These are phyloP conservation scores for Tetrapyrgos nigripes DNA, from an alignment of 1,284 basidiomycete genomes.

Conservation along the genomic window DNA sequence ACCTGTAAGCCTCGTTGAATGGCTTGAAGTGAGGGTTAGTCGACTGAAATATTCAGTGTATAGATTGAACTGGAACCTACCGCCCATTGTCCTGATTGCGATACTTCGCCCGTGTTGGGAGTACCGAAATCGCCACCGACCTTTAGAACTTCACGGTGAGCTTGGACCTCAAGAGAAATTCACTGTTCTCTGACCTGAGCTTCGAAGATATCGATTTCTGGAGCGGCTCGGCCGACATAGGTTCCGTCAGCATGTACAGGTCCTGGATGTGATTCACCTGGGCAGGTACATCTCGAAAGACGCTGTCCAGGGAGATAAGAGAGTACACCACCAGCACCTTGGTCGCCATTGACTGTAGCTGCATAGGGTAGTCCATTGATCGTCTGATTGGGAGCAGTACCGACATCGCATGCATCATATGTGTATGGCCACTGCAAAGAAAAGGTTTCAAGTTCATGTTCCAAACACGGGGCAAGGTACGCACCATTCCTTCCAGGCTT, in stretches of 20 bases:
- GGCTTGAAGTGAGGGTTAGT: slow-evolving; percentile 44
- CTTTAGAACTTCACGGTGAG: slow-evolving; percentile 12
- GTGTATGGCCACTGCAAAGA: slow-evolving; percentile 73
- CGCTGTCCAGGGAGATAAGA: slow-evolving; percentile 83
- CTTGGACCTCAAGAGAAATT: too few species aligned
- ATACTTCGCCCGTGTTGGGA: slow-evolving; percentile 53
- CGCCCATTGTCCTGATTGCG: slow-evolving; percentile 76
- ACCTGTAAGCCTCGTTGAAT: slow-evolving; percentile 62
- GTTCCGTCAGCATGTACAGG: slow-evolving; percentile 66
- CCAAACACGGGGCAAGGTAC: slow-evolving; percentile 16
- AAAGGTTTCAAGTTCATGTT: slow-evolving; percentile 4
- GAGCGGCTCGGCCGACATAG: slow-evolving; percentile 77
- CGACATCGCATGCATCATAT: slow-evolving; percentile 79
- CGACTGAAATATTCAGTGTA: background rate
- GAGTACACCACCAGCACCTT: slow-evolving; percentile 39
- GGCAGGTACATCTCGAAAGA: slow-evolving; percentile 83
- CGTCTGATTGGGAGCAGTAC: slow-evolving; percentile 70
- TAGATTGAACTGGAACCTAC: slow-evolving; percentile 46
- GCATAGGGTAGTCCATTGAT: slow-evolving; percentile 45
- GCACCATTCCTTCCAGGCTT: slow-evolving; percentile 54
- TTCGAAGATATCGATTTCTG: slow-evolving; percentile 85
- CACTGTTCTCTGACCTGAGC: slow-evolving; percentile 53
- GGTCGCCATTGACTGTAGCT: slow-evolving; percentile 56
- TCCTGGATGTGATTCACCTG: slow-evolving; percentile 78
- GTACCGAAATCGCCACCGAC: slow-evolving; percentile 8